phyloP scores from a whole-genome alignment of 768 basidiomycete species.

The Phylloporus sp. region DNA sequence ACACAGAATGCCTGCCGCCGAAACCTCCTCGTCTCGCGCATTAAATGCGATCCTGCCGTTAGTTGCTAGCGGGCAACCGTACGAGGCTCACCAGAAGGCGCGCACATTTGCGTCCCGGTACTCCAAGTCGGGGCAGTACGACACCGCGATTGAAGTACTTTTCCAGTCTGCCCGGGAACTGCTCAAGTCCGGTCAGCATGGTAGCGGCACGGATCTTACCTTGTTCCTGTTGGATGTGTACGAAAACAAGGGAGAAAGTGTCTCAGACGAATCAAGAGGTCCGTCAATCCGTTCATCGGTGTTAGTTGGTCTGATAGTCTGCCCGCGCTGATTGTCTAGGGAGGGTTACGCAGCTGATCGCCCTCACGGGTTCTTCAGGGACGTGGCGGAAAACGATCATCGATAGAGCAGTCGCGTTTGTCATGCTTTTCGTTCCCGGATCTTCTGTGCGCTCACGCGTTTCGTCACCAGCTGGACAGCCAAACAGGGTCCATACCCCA shows the following conservation, averaged over 20 bases:
- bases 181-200: conserved; percentile 81
- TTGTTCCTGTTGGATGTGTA: conserved; percentile 81
- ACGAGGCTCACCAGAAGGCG: conserved; percentile 96
- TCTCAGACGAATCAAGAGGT: conserved; percentile 82
- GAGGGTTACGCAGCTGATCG: conserved; percentile 86
- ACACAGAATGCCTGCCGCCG: conserved; percentile 22
- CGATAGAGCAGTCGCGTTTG: conserved; percentile 78
- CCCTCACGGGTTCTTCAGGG: conserved; percentile 71
- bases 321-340: conserved; percentile 41
- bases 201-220: conserved; percentile 85
- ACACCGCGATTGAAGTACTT: conserved; percentile 87
- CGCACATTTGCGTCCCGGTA: conserved; percentile 91
- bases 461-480: conserved; percentile 71
- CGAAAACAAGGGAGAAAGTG: conserved; percentile 62
- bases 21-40: conserved; percentile 53
- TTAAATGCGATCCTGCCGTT: conserved; percentile 72
- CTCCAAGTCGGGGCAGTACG: conserved; percentile 72
- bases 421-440: conserved; percentile 14
- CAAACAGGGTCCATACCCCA: conserved; percentile 70
- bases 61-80: conserved; percentile 64
- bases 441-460: conserved; percentile 16
- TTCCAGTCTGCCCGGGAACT: conserved; percentile 88
- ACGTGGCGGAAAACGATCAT: conserved; percentile 89
- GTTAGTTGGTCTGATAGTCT: too few species aligned
- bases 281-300: conserved; percentile 23